Evolutionary conservation across 2,329 filamentous ascomycete genomes (phyloP), one percentile per base, ranked within the genome.

Genomic region (Fusarium sp.): DNA sequence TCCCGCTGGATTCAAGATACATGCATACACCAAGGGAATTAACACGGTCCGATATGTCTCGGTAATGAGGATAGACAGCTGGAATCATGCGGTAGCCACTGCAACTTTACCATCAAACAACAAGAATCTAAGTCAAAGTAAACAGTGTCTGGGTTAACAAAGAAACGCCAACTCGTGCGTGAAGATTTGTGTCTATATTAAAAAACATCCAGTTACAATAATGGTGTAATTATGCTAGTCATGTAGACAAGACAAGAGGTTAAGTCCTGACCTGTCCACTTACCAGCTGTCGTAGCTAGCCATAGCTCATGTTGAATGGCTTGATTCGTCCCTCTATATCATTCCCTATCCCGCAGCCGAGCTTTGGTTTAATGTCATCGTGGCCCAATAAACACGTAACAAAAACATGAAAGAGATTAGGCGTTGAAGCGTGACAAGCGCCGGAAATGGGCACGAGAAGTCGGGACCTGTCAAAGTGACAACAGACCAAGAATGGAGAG

Each of bases 251-350:
- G 40, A 56, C 56, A 57, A 16, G 18, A 37, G 18, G 34, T 45
- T 64, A 46, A 45, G 45, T 58, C 51, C 30, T 59, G 46, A 45
- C 51, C 51, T 72, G 46, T 37, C 56, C 47, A 49, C 44, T 57
- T 57, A 49, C 47, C 49, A 46, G 46, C 46, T 46, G 58, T 54
- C 61, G 66, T 70, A 69, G 66, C 60, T 69, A 63, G 61, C 65
- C 68, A 60, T 76, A 77, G 77, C 77, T 76, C 78, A 79, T 78
- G 78, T 79, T 77, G 76, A 79, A 78, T 78, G 76, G 65, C 72
- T 75, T 70, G 63, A 60, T 37, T 37, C 34, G 18, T 34, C 57
- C 57, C 49, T 61, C 56, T 58, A 67, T 71, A 73, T 70, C 74
- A 71, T 74, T 75, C 70, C 60, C 54, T 55, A 59, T 67, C 46